phyloP scores from a whole-genome alignment of 192 early-diverging fungal genomes.

The Allomyces macrogynus region DNA sequence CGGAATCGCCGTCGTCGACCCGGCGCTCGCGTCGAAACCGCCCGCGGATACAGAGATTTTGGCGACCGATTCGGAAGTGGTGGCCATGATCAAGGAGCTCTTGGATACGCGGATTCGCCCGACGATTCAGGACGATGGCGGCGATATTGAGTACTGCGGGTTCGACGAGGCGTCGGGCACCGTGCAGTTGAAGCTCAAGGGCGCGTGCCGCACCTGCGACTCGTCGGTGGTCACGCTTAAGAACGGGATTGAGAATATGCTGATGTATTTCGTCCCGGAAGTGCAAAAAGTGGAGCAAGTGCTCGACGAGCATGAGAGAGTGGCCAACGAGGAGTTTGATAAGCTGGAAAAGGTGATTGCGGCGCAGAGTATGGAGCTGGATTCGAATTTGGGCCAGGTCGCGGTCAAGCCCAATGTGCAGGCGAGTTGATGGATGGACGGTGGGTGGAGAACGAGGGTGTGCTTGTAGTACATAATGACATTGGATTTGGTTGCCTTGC shows the following conservation, averaged over 20 bases:
- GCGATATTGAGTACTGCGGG: conserved; percentile 88
- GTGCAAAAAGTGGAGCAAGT: conserved; percentile 73
- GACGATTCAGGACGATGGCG: conserved; percentile 96
- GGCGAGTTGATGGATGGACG: too few species aligned
- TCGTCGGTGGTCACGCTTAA: conserved; percentile 77
- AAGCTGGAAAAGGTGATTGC: conserved; percentile 45
- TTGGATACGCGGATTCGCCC: conserved; percentile 87
- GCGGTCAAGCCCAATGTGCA: too few species aligned
- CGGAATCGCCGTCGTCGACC: conserved; percentile 35
- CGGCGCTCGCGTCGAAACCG: conserved; percentile 4
- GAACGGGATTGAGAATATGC: conserved; percentile 98
- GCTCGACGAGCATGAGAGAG: conserved; percentile 58
- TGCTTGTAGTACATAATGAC: too few species aligned
- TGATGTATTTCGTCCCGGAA: conserved; percentile 96
- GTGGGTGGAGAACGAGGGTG: too few species aligned
- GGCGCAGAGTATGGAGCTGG: not conserved
- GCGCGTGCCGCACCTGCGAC: conserved; percentile 88
- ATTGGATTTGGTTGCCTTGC: too few species aligned
- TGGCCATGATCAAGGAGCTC: conserved; percentile 96
- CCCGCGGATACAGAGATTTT: conserved; percentile 36
- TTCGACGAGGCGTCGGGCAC: conserved; percentile 62
- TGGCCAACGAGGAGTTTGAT: conserved; percentile 66
- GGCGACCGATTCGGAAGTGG: conserved; percentile 71
- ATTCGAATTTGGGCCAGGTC: too few species aligned
- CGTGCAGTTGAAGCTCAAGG: conserved; percentile 79